Evolutionary conservation across 306 rosid genomes (phyloP).

Genomic region (Cercis canadensis): DNA sequence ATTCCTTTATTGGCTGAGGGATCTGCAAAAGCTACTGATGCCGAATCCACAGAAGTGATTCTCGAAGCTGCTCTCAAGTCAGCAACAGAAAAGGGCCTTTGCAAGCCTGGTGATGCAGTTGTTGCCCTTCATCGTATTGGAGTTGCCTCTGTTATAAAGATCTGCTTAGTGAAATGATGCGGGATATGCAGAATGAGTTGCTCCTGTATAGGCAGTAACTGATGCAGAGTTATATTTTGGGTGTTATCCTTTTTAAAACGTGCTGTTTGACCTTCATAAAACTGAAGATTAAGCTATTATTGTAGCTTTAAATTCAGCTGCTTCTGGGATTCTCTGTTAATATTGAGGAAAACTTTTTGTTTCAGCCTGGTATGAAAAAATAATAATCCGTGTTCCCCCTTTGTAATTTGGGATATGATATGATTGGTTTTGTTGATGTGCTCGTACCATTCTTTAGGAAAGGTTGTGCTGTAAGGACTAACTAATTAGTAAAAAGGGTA

Average conservation of each 20-base stretch:
- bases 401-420: too few species aligned
- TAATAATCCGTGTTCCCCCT: too few species aligned
- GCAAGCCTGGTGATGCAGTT: constrained; percentile 83
- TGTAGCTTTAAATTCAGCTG: too few species aligned
- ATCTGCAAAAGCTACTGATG: constrained; percentile 97
- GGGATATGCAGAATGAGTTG: constrained; percentile 35
- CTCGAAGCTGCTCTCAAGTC: constrained; percentile 93
- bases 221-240: constrained; percentile 35
- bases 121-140: constrained; percentile 96
- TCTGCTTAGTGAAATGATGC: constrained; percentile 73
- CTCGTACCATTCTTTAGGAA: too few species aligned
- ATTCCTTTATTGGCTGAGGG: constrained; percentile 93
- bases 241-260: constrained; percentile 21
- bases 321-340: constrained; percentile 33
- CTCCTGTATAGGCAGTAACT: constrained; percentile 21
- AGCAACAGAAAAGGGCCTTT: constrained; percentile 67
- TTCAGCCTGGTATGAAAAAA: constrained; percentile 30
- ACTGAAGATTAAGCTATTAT: constrained; percentile 33
- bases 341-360: constrained; percentile 17
- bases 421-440: too few species aligned
- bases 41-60: constrained; percentile 95
- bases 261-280: constrained; percentile 40
- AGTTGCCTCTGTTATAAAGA: constrained; percentile 88
- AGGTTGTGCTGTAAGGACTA: too few species aligned
- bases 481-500: too few species aligned